Base-by-base conservation (phyloP, 208 protist species). In the Crithidia mellificae region DNA sequence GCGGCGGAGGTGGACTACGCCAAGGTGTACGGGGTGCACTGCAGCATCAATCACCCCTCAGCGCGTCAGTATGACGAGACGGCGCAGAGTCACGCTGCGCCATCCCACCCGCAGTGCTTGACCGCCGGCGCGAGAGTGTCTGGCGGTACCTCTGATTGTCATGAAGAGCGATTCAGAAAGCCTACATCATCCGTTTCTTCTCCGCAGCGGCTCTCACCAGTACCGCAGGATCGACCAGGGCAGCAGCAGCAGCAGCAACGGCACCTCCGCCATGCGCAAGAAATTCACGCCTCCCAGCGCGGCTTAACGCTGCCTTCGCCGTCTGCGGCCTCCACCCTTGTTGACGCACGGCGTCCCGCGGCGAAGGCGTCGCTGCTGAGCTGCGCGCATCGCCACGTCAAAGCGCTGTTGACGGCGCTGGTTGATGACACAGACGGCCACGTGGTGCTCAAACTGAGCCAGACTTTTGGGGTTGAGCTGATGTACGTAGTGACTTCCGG, bases 401-500 rank as follows among this genome's bases (percentile, higher is more conserved):
- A 25, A 32, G 14, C 17, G 25, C 39, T 43, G n/a, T 44, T 76
- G 24, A 19, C 27, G 14, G 29, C 6, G 46, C 22, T 76, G 22
- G 24, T 76, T n/a, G 49, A 22, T 7, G 41, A 22, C 39, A 24
- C 12, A 15, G 49, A 32, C 39, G 70, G 70, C 24, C 44, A 36
- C n/a, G 70, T 76, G 47, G 51, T 27, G 30, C 55, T 76, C 47
- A 36, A 47, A 34, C 49, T 76, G 8, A 76, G 70, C 30, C 70
- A 76, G 24, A 76, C 70, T 6, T 76, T 76, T 59, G 70, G 63
- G 24, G 34, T 76, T 1, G 55, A 64, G 55, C 46, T 76, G 22
- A 30, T 54, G 24, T 76, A 62, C 57, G 46, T 20, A 20, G 34
- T 34, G 0, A 17, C 50, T 5, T 11, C 8, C 9, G 30, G 8